Evolutionary conservation across 108 stramenopile species (phyloP).

Genomic region (Nitzschia sp.): DNA sequence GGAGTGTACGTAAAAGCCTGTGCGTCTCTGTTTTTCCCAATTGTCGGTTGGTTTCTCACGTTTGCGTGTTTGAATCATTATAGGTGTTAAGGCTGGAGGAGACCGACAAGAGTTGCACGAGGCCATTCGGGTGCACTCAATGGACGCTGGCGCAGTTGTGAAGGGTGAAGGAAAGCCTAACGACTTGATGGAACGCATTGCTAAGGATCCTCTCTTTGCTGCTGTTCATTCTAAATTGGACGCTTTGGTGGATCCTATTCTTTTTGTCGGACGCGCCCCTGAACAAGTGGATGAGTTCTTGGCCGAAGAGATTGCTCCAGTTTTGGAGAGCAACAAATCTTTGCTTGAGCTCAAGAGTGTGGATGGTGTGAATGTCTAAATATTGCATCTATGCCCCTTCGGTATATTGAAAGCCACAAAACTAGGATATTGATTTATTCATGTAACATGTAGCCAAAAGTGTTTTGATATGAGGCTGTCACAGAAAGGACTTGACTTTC

Average conservation of each 20-base stretch:
- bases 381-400: background rate
- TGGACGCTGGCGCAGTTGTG: slow-evolving; percentile 97
- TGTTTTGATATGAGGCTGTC: background rate
- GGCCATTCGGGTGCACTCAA: slow-evolving; percentile 95
- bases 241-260: slow-evolving; percentile 85
- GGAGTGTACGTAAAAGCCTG: slow-evolving; percentile 79
- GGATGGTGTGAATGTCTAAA: slow-evolving; percentile 93
- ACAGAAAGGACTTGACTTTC: slow-evolving; percentile 1
- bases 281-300: slow-evolving; percentile 97
- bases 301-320: slow-evolving; percentile 82
- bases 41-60: background rate
- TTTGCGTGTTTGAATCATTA: background rate
- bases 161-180: slow-evolving; percentile 98
- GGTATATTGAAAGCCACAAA: too few relatives aligned
- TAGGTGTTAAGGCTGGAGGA: slow-evolving; percentile 95
- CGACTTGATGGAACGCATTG: slow-evolving; percentile 95
- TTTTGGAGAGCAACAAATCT: slow-evolving; percentile 77
- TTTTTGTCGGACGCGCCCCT: slow-evolving; percentile 93
- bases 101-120: slow-evolving; percentile 98
- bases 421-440: too few relatives aligned
- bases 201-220: slow-evolving; percentile 80
- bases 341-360: slow-evolving; percentile 72
- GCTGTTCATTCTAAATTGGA: slow-evolving; percentile 90
- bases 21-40: background rate
- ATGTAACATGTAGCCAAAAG: background rate